A percentile compares a stretch with the other conserved stretches of the same genome.
These are phyloP conservation scores for Euphrasia arctica DNA, from an alignment of 305 asterid species.

Conservation along the genomic window DNA sequence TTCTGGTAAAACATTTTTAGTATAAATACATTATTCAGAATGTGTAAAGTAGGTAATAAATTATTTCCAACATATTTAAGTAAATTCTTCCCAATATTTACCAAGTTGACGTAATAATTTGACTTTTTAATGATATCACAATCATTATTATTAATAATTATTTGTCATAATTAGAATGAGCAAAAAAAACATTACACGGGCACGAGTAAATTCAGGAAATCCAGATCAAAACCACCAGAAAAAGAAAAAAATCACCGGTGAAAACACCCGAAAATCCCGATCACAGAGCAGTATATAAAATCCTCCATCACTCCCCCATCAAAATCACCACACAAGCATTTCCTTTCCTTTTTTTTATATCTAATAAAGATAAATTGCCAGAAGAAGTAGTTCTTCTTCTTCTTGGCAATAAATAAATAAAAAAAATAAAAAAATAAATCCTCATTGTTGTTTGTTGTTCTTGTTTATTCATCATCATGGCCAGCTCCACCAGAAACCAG, in stretches of 20 bases:
- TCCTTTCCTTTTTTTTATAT: background rate
- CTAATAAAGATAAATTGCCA: slow-evolving; percentile 4
- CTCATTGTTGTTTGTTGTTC: background rate
- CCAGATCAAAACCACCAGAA: background rate
- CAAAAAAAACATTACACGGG: background rate
- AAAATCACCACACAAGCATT: slow-evolving; percentile 2
- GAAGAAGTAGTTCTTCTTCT: slow-evolving; percentile 38
- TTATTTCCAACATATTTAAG: no score
- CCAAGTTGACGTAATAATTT: no score
- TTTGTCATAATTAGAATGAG: no score
- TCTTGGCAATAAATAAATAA: slow-evolving; percentile 15
- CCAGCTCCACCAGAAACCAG: slow-evolving; percentile 1
- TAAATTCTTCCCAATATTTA: no score
- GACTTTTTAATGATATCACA: no score
- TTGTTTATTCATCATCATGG: slow-evolving; percentile 13
- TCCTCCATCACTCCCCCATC: background rate
- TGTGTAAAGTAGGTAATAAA: no score
- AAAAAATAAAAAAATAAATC: background rate
- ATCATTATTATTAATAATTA: no score
- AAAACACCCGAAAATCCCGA: background rate
- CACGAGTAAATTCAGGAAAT: background rate
- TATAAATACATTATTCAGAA: no score
- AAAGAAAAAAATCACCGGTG: background rate
- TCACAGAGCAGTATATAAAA: slow-evolving; percentile 19
- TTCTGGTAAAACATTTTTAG: no score